phyloP scores from a whole-genome alignment of 2,329 filamentous ascomycete species.

The Diaporthe vexans region DNA sequence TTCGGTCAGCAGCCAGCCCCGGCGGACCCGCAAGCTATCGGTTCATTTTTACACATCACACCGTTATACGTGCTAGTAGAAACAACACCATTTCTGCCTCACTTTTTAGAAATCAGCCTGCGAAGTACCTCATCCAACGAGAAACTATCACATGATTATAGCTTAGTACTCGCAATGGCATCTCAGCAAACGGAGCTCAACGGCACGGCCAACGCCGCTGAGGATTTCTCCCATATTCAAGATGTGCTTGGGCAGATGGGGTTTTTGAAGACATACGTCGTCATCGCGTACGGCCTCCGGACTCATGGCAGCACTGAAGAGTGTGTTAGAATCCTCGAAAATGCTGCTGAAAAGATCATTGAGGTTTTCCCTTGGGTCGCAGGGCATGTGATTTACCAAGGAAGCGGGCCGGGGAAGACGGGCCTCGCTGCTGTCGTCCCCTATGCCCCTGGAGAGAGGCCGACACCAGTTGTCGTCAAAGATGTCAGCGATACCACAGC shows the following conservation, averaged over 20 bases:
- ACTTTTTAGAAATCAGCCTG: background rate
- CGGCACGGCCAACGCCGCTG: background rate
- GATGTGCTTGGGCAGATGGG: conserved; percentile 39
- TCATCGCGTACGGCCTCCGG: conserved; percentile 22
- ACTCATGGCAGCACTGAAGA: background rate
- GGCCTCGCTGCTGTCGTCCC: conserved; percentile 33
- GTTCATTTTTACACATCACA: background rate
- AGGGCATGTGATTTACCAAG: conserved; percentile 38
- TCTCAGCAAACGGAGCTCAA: background rate
- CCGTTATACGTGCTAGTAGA: background rate
- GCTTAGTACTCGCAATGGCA: background rate
- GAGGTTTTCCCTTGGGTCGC: conserved; percentile 33
- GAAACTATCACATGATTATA: too few species aligned
- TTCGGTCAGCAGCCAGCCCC: background rate
- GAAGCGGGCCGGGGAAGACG: conserved; percentile 25
- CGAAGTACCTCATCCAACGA: background rate
- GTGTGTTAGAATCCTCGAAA: background rate
- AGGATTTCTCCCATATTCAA: conserved; percentile 32
- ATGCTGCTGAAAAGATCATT: conserved; percentile 29
- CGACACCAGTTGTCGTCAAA: conserved; percentile 17
- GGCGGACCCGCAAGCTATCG: background rate
- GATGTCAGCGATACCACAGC: conserved; percentile 23
- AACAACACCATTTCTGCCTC: background rate
- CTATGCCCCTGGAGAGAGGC: conserved; percentile 17
- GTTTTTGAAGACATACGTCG: conserved; percentile 37